Percentiles rank a stretch among this genome's conserved stretches.
Conservation (phyloP, 352 stramenopile genomes). For the Globisporangium sylvaticum region DNA sequence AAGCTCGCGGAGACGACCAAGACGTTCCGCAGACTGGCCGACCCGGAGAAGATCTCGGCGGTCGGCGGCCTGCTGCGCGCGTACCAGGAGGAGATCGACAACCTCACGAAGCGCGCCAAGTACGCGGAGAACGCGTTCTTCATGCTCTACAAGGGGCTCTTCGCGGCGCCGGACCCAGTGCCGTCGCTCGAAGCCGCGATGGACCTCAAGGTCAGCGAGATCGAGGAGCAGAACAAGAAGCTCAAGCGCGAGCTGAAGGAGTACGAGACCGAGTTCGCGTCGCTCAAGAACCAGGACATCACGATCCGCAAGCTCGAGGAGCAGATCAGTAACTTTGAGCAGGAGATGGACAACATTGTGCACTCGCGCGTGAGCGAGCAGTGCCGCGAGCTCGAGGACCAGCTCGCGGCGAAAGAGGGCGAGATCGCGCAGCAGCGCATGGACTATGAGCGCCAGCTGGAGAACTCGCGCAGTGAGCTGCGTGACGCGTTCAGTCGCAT, state of each 20-base stretch:
- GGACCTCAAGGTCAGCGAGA: slow-evolving; percentile 61
- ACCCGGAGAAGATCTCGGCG: slow-evolving; percentile 65
- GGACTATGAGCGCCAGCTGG: slow-evolving; percentile 66
- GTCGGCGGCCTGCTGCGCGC: slow-evolving; percentile 70
- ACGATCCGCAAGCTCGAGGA: slow-evolving; percentile 95
- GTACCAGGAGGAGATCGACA: slow-evolving; percentile 92
- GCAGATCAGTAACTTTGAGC: slow-evolving; percentile 79
- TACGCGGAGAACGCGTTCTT: slow-evolving; percentile 89
- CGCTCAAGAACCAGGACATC: slow-evolving; percentile 96
- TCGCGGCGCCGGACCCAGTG: slow-evolving; percentile 82
- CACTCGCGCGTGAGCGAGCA: slow-evolving; percentile 56
- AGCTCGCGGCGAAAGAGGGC: slow-evolving; percentile 61
- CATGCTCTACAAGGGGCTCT: slow-evolving; percentile 83
- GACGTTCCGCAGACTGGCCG: slow-evolving; percentile 66
- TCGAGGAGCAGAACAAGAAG: slow-evolving; percentile 90
- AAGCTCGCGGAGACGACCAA: slow-evolving; percentile 85
- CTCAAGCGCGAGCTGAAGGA: slow-evolving; percentile 89
- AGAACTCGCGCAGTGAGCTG: slow-evolving; percentile 48
- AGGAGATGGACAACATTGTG: slow-evolving; percentile 60
- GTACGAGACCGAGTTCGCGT: slow-evolving; percentile 93
- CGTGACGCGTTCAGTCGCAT: slow-evolving; percentile 71
- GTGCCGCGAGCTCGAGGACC: slow-evolving; percentile 59
- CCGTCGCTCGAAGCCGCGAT: slow-evolving; percentile 57
- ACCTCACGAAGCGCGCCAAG: slow-evolving; percentile 90
- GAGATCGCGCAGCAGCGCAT: slow-evolving; percentile 82